A percentile compares a stretch with the other conserved stretches of the same genome.
Conservation (phyloP, 2,329 filamentous ascomycete genomes). For the Drechmeria coniospora region DNA sequence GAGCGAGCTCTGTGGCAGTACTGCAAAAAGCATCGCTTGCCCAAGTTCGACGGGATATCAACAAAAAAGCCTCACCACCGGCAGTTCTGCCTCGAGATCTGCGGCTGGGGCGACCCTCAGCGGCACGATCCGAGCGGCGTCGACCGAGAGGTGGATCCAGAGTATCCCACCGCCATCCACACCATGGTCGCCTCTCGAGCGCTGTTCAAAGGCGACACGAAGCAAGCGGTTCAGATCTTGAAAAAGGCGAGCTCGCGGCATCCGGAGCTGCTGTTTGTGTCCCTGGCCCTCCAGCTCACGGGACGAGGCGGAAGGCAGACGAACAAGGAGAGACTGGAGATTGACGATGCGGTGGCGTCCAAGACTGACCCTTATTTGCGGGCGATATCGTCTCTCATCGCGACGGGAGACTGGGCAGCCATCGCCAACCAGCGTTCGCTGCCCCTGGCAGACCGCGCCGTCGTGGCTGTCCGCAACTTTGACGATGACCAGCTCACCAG, state of each 20-base stretch:
- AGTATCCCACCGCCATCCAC: conserved; percentile 38
- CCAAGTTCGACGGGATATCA: conserved; percentile 44
- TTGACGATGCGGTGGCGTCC: conserved; percentile 42
- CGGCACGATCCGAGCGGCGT: conserved; percentile 27
- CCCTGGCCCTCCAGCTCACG: conserved; percentile 49
- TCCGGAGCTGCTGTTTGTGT: conserved; percentile 52
- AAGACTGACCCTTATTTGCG: conserved; percentile 66
- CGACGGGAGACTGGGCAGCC: conserved; percentile 58
- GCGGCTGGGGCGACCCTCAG: conserved; percentile 50
- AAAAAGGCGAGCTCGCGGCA: conserved; percentile 48
- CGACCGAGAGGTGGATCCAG: conserved; percentile 25
- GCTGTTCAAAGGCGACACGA: conserved; percentile 55
- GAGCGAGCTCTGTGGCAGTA: conserved; percentile 47
- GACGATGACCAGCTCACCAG: conserved; percentile 43
- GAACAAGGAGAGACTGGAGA: conserved; percentile 36
- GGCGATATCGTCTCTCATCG: conserved; percentile 63
- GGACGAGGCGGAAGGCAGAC: conserved; percentile 29
- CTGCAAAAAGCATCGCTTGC: conserved; percentile 45
- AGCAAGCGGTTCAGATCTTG: conserved; percentile 54
- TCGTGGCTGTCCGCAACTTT: conserved; percentile 55
- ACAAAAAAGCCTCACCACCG: conserved; percentile 56
- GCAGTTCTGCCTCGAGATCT: conserved; percentile 61
- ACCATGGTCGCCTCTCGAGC: conserved; percentile 66
- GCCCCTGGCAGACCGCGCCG: conserved; percentile 58
- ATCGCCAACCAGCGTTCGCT: conserved; percentile 61